These are phyloP conservation scores for Gardenia jasminoides DNA, from an alignment of 257 asterid genomes.

Conservation along the genomic window DNA sequence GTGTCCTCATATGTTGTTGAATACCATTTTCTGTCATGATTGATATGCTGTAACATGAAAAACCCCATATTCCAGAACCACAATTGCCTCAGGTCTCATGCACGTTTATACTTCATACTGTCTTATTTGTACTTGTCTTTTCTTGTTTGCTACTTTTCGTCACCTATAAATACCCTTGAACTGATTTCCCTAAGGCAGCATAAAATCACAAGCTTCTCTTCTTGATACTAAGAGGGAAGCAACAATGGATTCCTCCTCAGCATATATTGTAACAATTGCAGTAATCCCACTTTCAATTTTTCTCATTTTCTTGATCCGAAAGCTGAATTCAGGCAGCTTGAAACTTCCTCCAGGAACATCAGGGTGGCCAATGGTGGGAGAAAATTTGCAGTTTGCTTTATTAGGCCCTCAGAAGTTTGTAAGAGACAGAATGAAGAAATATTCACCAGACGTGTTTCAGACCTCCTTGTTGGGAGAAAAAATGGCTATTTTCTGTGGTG, in stretches of 20 bases:
- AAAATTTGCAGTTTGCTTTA: background rate
- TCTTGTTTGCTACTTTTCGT: background rate
- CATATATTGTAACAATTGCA: background rate
- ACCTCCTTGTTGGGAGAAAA: slow-evolving; percentile 57
- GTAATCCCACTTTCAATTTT: background rate
- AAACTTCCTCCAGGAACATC: background rate
- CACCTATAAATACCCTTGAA: background rate
- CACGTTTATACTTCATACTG: background rate
- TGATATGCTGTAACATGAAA: background rate
- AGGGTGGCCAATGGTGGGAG: slow-evolving; percentile 1
- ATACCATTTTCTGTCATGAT: background rate
- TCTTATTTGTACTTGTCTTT: background rate
- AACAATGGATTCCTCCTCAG: background rate
- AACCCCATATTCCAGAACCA: background rate
- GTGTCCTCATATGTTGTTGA: background rate
- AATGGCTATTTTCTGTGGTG: slow-evolving; percentile 60
- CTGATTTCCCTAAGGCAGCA: background rate
- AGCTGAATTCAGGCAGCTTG: background rate
- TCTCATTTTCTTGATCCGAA: background rate
- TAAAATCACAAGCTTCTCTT: background rate
- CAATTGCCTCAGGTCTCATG: background rate
- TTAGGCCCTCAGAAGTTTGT: background rate
- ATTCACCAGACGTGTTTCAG: slow-evolving; percentile 31
- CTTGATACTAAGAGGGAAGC: background rate
- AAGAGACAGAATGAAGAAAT: background rate